A percentile compares a stretch with the other conserved stretches of the same genome.
Evolutionary conservation across 2,329 filamentous ascomycete species (phyloP).

Genomic region (Hymenoscyphus scutula): DNA sequence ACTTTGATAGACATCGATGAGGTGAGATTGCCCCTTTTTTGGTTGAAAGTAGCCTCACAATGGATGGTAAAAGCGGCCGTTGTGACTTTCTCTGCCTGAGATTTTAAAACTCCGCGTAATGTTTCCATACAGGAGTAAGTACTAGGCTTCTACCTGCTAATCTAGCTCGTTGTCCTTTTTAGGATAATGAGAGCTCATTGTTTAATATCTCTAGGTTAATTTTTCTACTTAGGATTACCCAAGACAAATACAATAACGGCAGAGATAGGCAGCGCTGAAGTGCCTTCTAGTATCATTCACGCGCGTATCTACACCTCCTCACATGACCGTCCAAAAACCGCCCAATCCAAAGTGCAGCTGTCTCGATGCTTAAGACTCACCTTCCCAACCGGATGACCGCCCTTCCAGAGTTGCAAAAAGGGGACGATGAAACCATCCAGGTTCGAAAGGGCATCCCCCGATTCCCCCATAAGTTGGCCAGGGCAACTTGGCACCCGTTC

Average conservation of each 20-base stretch:
- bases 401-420: not conserved
- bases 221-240: not conserved
- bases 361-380: conserved; percentile 6
- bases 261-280: too few species aligned
- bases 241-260: too few species aligned
- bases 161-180: too few species aligned
- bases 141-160: too few species aligned
- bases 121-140: not conserved
- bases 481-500: too few species aligned
- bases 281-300: too few species aligned
- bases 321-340: not conserved
- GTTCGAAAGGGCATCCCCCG: not conserved
- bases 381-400: conserved; percentile 4
- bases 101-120: not conserved
- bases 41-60: too few species aligned
- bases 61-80: too few species aligned
- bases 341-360: not conserved
- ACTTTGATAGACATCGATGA: not conserved
- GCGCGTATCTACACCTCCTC: not conserved
- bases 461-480: not conserved
- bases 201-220: too few species aligned
- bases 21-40: not conserved
- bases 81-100: too few species aligned
- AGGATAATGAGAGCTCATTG: too few species aligned
- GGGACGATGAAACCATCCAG: conserved; percentile 7